Evolutionary conservation across 2,329 filamentous ascomycete genomes (phyloP), one percentile per base, ranked within the genome.

Genomic region (Penicillium expansum): DNA sequence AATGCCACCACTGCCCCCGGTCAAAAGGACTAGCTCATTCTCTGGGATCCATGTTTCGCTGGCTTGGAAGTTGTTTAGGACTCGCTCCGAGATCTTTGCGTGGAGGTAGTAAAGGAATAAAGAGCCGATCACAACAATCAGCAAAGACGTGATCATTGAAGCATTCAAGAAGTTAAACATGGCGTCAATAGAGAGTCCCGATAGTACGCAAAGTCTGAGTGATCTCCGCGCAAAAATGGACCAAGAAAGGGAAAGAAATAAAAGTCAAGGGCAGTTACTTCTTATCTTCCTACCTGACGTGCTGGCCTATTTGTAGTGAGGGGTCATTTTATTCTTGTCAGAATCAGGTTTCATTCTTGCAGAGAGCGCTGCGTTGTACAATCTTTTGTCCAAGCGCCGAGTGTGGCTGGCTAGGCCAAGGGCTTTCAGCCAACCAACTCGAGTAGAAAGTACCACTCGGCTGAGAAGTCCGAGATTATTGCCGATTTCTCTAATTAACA

Each of bases 1-100:
- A 24, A 66, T 67, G 1, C 62, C 59, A 33, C 64, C 55, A 38
- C 58, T 52, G 18, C 62, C 65, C 1, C 65, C 62, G 5, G 62
- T 66, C 4, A 67, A n/a, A 4, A 65, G 30, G 9, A 62, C 57
- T 4, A 66, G n/a, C 48, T 66, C 64, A 9, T 53, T 50, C 4
- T 51, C 39, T n/a, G 53, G 51, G 32, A 52, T 35, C 61, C 58
- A 62, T 44, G 39, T 10, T 14, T 53, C 44, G 38, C 20, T 52
- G 18, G 29, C 10, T 27, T 43, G 27, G 37, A 52, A 32, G 16
- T 24, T 32, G 18, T 43, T 42, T 1, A 32, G 1, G 1, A 32
- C 9, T 13, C 29, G 14, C 29, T 32, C 29, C 4, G 48, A 24
- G 14, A 43, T 3, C 5, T 43, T 52, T 8, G 3, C 9, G 11